Base-by-base conservation (phyloP, 768 basidiomycete species). In the Naganishia randhawae region DNA sequence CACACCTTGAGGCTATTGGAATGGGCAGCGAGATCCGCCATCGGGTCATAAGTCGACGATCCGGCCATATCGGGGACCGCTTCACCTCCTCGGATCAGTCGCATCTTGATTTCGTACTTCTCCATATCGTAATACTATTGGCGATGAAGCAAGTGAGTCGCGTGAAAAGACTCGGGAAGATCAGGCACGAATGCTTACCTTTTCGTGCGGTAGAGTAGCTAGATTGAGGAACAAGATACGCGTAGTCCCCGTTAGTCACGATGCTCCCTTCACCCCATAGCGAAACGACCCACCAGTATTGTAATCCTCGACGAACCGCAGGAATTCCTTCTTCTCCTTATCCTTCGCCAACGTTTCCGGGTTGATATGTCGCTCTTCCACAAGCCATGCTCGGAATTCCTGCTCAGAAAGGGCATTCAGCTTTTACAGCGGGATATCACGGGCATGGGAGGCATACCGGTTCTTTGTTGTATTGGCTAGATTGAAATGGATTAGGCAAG, bases 151-250 rank as follows among this genome's bases (percentile, higher is more conserved):
- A 48, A 48, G 50, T 16, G 37, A 57, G 25, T 32, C 31, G 50
- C 10, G n/a, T 63, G 22, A n/a, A 33, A 10, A 27, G 14, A 25
- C 33, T 7, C 11, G 29, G 22, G 39, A 22, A 22, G 37, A 16
- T 13, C 16, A 14, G 14, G 22, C 14, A 27, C 41, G 22, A 31
- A 22, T 14, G 55, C 53, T 35, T 17, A 78, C 77, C 78, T 96
- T 96, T 78, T 94, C 92, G 74, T 95, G 89, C 11, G 93, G 91
- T 2, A 96, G 83, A 3, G 93, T 96, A 16, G 92, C 92, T 92
- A 68, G 19, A 50, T 25, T 7, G 2, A 27, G 7, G 45, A 42
- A 48, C 41, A 29, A 19, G n/a, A 16, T 25, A 5, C 25, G n/a
- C 70, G 51, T 50, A 82, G 73, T 92, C 90, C 75, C 83, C 91